These are phyloP conservation scores for Tetrahymena elliotti DNA, from an alignment of 73 alveolate genomes.

Conservation along the genomic window DNA sequence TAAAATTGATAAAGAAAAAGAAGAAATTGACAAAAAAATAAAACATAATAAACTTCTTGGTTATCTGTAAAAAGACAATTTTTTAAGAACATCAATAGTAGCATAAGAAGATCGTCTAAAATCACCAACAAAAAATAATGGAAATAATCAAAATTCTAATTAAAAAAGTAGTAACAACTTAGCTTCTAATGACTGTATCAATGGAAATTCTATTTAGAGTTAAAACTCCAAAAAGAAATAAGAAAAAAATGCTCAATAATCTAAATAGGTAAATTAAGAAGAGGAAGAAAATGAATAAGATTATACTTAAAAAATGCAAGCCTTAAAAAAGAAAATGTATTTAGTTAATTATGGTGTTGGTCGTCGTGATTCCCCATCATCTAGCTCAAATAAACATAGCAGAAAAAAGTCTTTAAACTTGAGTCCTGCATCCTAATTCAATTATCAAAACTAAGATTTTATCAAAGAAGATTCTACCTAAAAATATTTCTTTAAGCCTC, in stretches of 20 bases:
- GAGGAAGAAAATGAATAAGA: background rate
- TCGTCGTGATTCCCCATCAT: background rate
- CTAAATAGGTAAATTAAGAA: background rate
- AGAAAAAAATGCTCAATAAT: background rate
- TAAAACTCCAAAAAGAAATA: background rate
- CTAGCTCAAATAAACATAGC: background rate
- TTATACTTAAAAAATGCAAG: background rate
- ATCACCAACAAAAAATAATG: background rate
- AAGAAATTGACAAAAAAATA: background rate
- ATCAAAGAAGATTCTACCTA: background rate
- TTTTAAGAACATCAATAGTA: background rate
- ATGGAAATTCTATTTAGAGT: background rate
- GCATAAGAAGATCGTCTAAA: background rate
- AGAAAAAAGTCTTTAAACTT: background rate
- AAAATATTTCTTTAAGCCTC: background rate
- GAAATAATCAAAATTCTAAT: background rate
- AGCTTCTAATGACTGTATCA: background rate
- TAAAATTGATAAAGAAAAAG: background rate
- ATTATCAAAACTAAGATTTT: background rate
- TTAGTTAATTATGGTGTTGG: background rate
- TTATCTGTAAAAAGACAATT: background rate
- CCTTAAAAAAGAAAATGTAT: background rate
- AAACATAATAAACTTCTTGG: background rate
- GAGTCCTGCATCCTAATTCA: background rate
- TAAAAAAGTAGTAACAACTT: background rate